These are phyloP conservation scores for Nicotiana sylvestris DNA, from an alignment of 257 asterid species.

Conservation along the genomic window DNA sequence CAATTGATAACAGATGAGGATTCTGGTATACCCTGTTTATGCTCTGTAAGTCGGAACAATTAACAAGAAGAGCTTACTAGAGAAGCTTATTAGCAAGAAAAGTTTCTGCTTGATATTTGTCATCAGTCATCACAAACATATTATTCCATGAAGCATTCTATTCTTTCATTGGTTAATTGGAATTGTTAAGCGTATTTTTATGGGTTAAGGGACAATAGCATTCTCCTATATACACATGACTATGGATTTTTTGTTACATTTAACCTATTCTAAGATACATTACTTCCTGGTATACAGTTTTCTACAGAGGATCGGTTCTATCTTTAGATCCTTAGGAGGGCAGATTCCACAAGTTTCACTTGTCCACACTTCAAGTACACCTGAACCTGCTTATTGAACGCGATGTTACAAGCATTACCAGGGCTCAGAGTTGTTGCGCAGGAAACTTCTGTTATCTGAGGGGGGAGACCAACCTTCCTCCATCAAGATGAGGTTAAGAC, in stretches of 20 bases:
- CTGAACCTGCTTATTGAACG: neutral
- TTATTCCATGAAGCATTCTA: neutral
- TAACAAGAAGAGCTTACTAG: neutral
- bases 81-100: neutral
- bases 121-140: neutral
- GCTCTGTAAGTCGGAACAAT: neutral
- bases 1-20: neutral
- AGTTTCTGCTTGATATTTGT: neutral
- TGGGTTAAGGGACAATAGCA: neutral
- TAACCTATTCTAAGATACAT: neutral
- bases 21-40: neutral
- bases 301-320: neutral
- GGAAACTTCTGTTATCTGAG: slow-evolving; percentile 38
- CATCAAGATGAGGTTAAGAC: slow-evolving; percentile 68
- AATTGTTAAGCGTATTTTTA: neutral
- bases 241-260: slow-evolving; percentile 7
- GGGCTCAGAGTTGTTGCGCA: slow-evolving; percentile 64
- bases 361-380: neutral
- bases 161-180: neutral
- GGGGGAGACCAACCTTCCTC: slow-evolving; percentile 70
- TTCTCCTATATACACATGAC: neutral
- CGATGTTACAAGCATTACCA: slow-evolving; percentile 38
- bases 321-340: neutral
- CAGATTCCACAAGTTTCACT: slow-evolving; percentile 7
- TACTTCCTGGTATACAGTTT: neutral